Evolutionary conservation across 371 early-diverging fungal genomes (phyloP).

Genomic region (Mucor plumbeus): DNA sequence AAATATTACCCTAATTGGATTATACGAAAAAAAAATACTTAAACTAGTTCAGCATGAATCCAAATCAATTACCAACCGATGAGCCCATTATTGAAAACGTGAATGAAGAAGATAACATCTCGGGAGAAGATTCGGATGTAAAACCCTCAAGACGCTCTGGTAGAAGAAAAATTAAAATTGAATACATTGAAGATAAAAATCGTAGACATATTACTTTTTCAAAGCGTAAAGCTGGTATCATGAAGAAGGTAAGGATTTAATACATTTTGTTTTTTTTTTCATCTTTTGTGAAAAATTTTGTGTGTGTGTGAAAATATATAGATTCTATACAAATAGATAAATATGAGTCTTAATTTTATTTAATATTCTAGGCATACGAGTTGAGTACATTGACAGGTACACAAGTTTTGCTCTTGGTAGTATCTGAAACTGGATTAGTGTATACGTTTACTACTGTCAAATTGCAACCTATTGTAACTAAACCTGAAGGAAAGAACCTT

Average conservation of each 20-base stretch:
- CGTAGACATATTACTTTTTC: slow-evolving; percentile 96
- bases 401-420: slow-evolving; percentile 95
- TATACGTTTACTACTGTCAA: slow-evolving; percentile 99
- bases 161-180: slow-evolving; percentile 95
- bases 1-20: slow-evolving; percentile 24
- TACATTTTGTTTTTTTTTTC: neutral
- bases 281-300: neutral
- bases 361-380: slow-evolving; percentile 84
- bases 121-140: slow-evolving; percentile 52
- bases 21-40: slow-evolving; percentile 4
- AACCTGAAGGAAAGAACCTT: slow-evolving; percentile 92
- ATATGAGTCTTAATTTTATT: neutral
- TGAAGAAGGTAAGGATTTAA: slow-evolving; percentile 86
- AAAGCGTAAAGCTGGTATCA: slow-evolving; percentile 98
- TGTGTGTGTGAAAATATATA: slow-evolving; percentile 4
- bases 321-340: neutral
- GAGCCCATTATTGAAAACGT: slow-evolving; percentile 21
- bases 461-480: slow-evolving; percentile 94
- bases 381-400: slow-evolving; percentile 97
- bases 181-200: slow-evolving; percentile 94
- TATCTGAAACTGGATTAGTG: slow-evolving; percentile 98
- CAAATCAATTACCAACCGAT: slow-evolving; percentile 14
- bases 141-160: slow-evolving; percentile 72
- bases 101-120: slow-evolving; percentile 24
- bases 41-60: slow-evolving; percentile 14